phyloP scores from a whole-genome alignment of 208 protist species.

The Vickermania spadyakhi region DNA sequence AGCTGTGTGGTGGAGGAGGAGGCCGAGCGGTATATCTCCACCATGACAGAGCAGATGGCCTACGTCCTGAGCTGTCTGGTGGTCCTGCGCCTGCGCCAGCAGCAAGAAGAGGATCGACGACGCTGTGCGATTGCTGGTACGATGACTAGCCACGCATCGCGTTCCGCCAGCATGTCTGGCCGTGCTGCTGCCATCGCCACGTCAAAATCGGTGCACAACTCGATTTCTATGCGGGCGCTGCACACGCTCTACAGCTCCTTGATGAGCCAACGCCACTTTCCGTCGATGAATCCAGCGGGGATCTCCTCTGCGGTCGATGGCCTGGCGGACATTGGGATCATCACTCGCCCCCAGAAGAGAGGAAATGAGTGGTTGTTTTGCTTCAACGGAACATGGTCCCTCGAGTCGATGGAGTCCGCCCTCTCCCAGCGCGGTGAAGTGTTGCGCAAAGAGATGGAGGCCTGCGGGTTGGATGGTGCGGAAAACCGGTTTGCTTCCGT shows the following conservation, averaged over 20 bases:
- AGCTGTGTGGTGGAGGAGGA: constrained; percentile 35
- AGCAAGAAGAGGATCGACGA: constrained; percentile 24
- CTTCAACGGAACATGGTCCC: constrained; percentile 53
- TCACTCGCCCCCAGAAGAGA: constrained; percentile 50
- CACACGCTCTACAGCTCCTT: constrained; percentile 58
- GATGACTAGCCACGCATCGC: neutral
- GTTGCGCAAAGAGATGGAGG: constrained; percentile 29
- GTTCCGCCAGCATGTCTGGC: neutral
- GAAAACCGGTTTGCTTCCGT: constrained; percentile 57
- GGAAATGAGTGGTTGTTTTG: constrained; percentile 53
- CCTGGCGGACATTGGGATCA: constrained; percentile 56
- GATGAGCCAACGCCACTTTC: constrained; percentile 57
- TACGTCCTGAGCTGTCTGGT: constrained; percentile 74
- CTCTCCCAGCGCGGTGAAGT: constrained; percentile 42
- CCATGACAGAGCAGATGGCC: constrained; percentile 62
- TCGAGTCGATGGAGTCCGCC: constrained; percentile 46
- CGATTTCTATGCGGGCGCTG: constrained; percentile 41
- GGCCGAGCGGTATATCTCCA: constrained; percentile 39
- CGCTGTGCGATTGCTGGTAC: constrained; percentile 11
- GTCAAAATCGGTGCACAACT: constrained; percentile 10
- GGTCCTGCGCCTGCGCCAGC: constrained; percentile 37
- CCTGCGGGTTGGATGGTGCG: constrained; percentile 27
- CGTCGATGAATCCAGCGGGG: constrained; percentile 42
- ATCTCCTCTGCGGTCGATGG: constrained; percentile 39
- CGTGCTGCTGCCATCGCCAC: neutral